Percentiles rank a stretch among this genome's conserved stretches.
Evolutionary conservation across 805 yeast species (phyloP).

Genomic region (Myxozyma neglecta): DNA sequence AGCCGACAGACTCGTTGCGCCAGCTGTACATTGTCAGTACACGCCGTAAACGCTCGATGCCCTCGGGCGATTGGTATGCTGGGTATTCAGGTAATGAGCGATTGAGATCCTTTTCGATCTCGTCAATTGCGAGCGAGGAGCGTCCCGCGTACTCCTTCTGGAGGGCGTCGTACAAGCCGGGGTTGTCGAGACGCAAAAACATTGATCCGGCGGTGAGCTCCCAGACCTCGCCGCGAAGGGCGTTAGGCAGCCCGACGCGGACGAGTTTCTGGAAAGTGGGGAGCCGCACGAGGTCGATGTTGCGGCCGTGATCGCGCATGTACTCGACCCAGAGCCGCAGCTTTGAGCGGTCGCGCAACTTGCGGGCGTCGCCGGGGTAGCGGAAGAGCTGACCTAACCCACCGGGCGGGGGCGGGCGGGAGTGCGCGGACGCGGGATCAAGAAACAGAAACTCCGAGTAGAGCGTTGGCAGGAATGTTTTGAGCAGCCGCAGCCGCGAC

Average conservation of each 20-base stretch:
- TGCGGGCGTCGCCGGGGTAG: slow-evolving; percentile 85
- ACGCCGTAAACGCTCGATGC: slow-evolving; percentile 78
- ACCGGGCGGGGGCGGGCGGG: slow-evolving; percentile 57
- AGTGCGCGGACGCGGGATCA: slow-evolving; percentile 28
- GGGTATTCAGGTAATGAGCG: slow-evolving; percentile 94
- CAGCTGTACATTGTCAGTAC: slow-evolving; percentile 93
- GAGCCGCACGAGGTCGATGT: slow-evolving; percentile 70
- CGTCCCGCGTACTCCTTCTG: slow-evolving; percentile 62
- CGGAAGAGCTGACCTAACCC: slow-evolving; percentile 84
- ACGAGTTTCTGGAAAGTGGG: slow-evolving; percentile 78
- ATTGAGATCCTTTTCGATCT: slow-evolving; percentile 92
- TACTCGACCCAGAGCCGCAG: slow-evolving; percentile 93
- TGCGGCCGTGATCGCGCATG: slow-evolving; percentile 79
- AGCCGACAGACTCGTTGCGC: slow-evolving; percentile 96
- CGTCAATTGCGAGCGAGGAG: slow-evolving; percentile 84
- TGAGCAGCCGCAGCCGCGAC: slow-evolving; percentile 59
- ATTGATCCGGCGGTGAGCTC: slow-evolving; percentile 87
- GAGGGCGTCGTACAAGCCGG: slow-evolving; percentile 57
- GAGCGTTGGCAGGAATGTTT: slow-evolving; percentile 64
- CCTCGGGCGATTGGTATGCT: slow-evolving; percentile 85
- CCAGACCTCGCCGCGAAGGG: slow-evolving; percentile 95
- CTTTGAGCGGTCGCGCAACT: slow-evolving; percentile 75
- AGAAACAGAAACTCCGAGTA: slow-evolving; percentile 84
- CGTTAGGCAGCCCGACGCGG: slow-evolving; percentile 91
- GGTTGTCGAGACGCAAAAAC: slow-evolving; percentile 64